Evolutionary conservation across 2,329 filamentous ascomycete species (phyloP), one percentile per base, ranked within the genome.

Genomic region (Furcasterigmium sp.): DNA sequence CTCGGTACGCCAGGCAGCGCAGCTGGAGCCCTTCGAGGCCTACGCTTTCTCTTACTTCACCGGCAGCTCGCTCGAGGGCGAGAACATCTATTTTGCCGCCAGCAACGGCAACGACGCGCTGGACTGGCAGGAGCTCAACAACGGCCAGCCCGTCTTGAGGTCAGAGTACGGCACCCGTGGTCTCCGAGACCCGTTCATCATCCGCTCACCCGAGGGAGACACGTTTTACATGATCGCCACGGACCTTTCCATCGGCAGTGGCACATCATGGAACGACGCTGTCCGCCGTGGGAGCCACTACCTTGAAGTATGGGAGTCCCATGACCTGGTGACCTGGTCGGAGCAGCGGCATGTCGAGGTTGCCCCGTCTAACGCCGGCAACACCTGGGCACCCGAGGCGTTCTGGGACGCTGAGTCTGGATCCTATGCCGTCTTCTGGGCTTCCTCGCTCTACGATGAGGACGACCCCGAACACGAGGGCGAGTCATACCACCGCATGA

Each of bases 1-100:
- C 17, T 61, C 57, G 3, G 60, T 69, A 14, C 55, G 56, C 15
- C 55, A 54, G n/a, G 59, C 60, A 3, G 55, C 52, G 2, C 46
- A 55, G 2, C 47, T 63, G 1, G 65, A 60, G 0, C 51, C 57
- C 0, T 61, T 63, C 23, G 63, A 69, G 36, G 73, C 68, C 5
- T 77, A 77, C 46, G 68, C 68, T 1, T 76, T 77, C 46, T 63
- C 68, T 0, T 78, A 76, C 51, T 77, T 77, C 50, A 75, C 70
- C 0, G 67, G 64, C 8, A 67, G 65, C 52, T 58, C 60, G 2
- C 46, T 53, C 13, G 57, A 59, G 0, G 73, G 74, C 18, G 74
- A 78, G 46, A 74, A 76, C 42, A 75, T 78, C 39, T 75, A 65
- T 50, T 63, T 77, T 11, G 72, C 74, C 2, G 67, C 71, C 7